phyloP scores from a whole-genome alignment of 139 green algal species.

The Chlorella sp. region DNA sequence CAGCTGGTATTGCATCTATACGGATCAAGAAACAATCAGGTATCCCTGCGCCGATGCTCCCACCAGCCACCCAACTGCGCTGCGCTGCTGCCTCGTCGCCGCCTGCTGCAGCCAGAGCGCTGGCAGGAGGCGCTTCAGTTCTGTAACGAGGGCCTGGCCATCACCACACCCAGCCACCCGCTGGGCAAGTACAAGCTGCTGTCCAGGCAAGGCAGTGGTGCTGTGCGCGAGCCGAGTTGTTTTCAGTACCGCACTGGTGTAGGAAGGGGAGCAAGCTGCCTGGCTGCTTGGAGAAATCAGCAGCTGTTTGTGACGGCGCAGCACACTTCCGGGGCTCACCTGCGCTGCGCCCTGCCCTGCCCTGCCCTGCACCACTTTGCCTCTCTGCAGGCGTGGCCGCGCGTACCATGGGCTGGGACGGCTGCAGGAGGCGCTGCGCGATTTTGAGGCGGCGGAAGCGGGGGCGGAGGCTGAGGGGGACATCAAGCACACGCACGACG shows the following conservation, averaged over 20 bases:
- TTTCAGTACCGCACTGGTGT: not conserved
- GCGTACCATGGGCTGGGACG: conserved; percentile 5
- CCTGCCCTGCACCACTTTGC: no score
- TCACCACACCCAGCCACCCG: not conserved
- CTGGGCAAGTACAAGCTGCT: not conserved
- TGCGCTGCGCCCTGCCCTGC: no score
- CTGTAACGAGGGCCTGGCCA: conserved; percentile 8
- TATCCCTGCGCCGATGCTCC: no score
- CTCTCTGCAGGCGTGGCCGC: not conserved
- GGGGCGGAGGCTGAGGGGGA: not conserved
- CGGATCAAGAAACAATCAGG: no score
- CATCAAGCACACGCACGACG: not conserved
- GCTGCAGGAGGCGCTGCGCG: conserved; percentile 14
- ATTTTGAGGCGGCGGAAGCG: conserved; percentile 3
- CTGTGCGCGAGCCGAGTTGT: no score
- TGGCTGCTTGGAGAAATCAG: not conserved
- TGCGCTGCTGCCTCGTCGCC: no score
- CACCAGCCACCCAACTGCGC: no score
- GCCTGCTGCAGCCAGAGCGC: not conserved
- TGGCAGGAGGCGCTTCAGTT: conserved; percentile 14
- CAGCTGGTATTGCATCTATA: no score
- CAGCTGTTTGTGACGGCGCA: no score
- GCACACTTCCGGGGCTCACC: no score
- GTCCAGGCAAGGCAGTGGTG: not conserved
- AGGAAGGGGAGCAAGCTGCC: not conserved